Percentiles rank a stretch among this genome's conserved stretches.
These are phyloP conservation scores for Arachnopeziza araneosa DNA, from an alignment of 2,329 filamentous ascomycete species.

Conservation along the genomic window DNA sequence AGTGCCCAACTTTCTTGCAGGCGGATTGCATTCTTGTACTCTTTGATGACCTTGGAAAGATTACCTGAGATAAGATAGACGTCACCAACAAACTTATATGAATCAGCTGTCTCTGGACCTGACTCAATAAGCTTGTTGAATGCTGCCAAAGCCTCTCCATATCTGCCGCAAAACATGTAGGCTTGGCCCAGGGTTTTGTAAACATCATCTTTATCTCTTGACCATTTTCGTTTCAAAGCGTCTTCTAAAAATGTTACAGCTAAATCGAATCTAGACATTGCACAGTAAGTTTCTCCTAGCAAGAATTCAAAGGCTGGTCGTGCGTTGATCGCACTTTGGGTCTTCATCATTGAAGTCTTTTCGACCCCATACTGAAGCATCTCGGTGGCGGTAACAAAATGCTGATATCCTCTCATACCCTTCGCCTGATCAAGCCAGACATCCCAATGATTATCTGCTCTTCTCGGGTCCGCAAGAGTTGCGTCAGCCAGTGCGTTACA, in stretches of 20 bases:
- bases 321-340: not conserved
- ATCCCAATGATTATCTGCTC: not conserved
- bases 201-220: no score
- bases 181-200: not conserved
- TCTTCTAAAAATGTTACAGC: not conserved
- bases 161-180: not conserved
- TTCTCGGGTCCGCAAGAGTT: not conserved
- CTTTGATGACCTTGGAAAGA: not conserved
- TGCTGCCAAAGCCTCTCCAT: not conserved
- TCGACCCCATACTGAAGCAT: not conserved
- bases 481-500: not conserved
- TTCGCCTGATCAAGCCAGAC: not conserved
- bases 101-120: not conserved
- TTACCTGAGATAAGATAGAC: not conserved
- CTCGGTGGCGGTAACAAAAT: not conserved
- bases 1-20: not conserved
- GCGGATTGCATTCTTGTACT: conserved; percentile 1
- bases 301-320: not conserved
- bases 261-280: not conserved
- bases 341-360: not conserved
- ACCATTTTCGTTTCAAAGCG: not conserved
- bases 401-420: not conserved
- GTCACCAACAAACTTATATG: not conserved
- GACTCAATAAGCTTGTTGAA: not conserved
- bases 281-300: not conserved